A percentile compares a stretch with the other conserved stretches of the same genome.
Evolutionary conservation across 2,329 filamentous ascomycete genomes (phyloP).

Genomic region (Penicillium sp.): DNA sequence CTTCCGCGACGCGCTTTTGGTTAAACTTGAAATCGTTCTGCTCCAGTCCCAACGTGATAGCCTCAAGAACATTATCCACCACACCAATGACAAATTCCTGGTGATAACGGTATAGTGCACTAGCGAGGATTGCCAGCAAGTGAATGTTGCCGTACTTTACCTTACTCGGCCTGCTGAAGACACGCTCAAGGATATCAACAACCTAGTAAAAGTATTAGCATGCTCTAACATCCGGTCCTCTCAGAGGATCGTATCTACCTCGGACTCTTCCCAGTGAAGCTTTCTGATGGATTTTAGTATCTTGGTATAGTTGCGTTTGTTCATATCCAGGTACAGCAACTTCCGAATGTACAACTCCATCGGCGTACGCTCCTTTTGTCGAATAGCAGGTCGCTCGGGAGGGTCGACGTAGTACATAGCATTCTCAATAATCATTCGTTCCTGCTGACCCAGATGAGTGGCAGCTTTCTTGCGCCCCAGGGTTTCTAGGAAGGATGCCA

Average conservation of each 20-base stretch:
- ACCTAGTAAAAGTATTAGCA: constrained; percentile 46
- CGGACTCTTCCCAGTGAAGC: constrained; percentile 93
- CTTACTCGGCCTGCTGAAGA: constrained; percentile 94
- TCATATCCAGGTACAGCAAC: constrained; percentile 88
- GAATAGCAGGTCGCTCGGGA: constrained; percentile 85
- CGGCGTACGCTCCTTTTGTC: constrained; percentile 92
- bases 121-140: constrained; percentile 82
- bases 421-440: constrained; percentile 97
- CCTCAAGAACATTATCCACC: constrained; percentile 87
- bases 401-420: constrained; percentile 97
- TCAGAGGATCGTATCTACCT: constrained; percentile 47
- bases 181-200: constrained; percentile 74
- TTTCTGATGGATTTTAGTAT: constrained; percentile 91
- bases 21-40: constrained; percentile 97
- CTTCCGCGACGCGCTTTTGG: constrained; percentile 87
- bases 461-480: constrained; percentile 93
- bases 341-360: constrained; percentile 91
- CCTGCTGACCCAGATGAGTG: constrained; percentile 90
- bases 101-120: constrained; percentile 86
- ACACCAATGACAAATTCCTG: constrained; percentile 86
- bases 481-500: constrained; percentile 91
- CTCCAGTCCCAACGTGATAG: constrained; percentile 81
- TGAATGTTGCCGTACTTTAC: constrained; percentile 98
- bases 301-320: constrained; percentile 88
- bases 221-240: not conserved